Conservation (phyloP, 2,329 filamentous ascomycete species). For the Aspergillus costaricaensis region DNA sequence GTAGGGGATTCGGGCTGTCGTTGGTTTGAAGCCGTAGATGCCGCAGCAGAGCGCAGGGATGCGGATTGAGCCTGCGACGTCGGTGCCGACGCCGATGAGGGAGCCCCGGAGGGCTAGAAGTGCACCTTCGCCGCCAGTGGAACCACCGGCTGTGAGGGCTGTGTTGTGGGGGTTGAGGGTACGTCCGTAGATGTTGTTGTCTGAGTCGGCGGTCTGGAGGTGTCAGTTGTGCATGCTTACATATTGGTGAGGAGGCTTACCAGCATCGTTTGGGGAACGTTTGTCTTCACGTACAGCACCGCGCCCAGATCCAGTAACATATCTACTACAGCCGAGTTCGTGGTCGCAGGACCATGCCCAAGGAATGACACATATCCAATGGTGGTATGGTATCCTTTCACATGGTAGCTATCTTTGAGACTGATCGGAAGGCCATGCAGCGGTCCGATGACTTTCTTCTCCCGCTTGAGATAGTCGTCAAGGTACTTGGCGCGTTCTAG, state of each 20-base stretch:
- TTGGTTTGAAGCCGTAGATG: conserved; percentile 37
- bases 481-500: conserved; percentile 40
- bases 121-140: conserved; percentile 34
- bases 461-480: conserved; percentile 34
- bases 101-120: conserved; percentile 36
- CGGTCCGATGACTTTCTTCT: conserved; percentile 36
- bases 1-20: conserved; percentile 29
- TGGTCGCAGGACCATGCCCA: conserved; percentile 10
- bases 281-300: conserved; percentile 32
- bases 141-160: conserved; percentile 24
- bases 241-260: background rate
- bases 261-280: conserved; percentile 33
- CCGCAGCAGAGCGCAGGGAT: conserved; percentile 36
- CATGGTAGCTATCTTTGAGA: conserved; percentile 36
- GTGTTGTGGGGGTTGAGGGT: conserved; percentile 25
- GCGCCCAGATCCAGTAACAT: conserved; percentile 25
- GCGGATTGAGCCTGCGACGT: conserved; percentile 38
- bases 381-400: conserved; percentile 25
- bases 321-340: conserved; percentile 19
- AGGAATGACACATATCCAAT: conserved; percentile 26
- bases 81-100: conserved; percentile 34
- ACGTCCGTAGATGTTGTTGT: conserved; percentile 27
- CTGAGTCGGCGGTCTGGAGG: conserved; percentile 17
- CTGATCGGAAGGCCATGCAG: conserved; percentile 45
- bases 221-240: background rate